Evolutionary conservation across 805 yeast species (phyloP).

Genomic region (Barnettozyma salicaria): DNA sequence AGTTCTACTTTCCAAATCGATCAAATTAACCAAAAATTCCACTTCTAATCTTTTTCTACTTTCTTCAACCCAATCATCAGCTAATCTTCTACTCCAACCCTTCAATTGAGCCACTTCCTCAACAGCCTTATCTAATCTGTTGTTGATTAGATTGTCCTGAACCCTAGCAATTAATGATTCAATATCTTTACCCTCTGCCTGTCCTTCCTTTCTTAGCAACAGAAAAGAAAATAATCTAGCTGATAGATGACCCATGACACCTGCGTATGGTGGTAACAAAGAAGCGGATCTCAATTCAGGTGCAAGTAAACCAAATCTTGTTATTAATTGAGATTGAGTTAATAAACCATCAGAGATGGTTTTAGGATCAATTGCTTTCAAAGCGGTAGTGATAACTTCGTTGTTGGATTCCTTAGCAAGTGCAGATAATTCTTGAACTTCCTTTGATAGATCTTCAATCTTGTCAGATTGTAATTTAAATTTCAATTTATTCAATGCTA

Average conservation of each 20-base stretch:
- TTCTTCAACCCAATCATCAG: conserved; percentile 87
- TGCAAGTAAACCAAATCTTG: conserved; percentile 51
- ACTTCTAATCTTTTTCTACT: conserved; percentile 87
- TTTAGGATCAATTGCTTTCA: conserved; percentile 40
- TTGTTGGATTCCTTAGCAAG: conserved; percentile 37
- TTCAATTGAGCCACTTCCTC: conserved; percentile 85
- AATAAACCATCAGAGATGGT: conserved; percentile 51
- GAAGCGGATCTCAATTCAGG: conserved; percentile 89
- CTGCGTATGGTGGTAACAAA: conserved; percentile 90
- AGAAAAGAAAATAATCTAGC: conserved; percentile 73
- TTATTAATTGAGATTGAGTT: conserved; percentile 25
- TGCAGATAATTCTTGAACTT: conserved; percentile 19
- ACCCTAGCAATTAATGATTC: conserved; percentile 88
- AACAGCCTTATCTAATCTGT: conserved; percentile 80
- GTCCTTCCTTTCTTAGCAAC: conserved; percentile 71
- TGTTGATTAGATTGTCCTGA: conserved; percentile 62
- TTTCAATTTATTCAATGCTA: conserved; percentile 38
- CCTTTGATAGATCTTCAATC: conserved; percentile 29
- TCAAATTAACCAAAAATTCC: conserved; percentile 66
- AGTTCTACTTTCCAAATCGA: conserved; percentile 59
- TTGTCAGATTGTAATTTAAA: conserved; percentile 35
- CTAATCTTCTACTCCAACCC: conserved; percentile 89
- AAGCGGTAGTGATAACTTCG: conserved; percentile 44
- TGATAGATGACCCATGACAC: conserved; percentile 84
- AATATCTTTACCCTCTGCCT: conserved; percentile 75